phyloP scores from a whole-genome alignment of 495 filamentous ascomycete species.

The Podospora sp. region DNA sequence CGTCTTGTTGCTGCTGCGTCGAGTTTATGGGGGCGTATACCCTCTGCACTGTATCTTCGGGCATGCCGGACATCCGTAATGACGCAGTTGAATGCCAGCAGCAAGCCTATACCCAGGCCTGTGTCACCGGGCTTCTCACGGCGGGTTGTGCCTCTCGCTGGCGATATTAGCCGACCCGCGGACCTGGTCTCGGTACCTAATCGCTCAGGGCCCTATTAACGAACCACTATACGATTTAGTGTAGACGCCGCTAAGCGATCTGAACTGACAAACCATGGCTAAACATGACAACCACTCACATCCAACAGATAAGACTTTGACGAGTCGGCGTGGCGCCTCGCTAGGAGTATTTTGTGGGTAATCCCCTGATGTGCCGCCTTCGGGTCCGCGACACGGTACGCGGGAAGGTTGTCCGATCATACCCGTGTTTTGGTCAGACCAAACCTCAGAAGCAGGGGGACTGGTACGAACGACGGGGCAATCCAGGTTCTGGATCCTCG shows the following conservation, averaged over 20 bases:
- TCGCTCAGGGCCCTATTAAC: neutral
- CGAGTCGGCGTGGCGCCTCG: neutral
- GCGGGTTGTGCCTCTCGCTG: neutral
- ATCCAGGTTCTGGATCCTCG: neutral
- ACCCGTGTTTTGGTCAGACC: neutral
- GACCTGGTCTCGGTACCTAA: neutral
- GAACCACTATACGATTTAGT: neutral
- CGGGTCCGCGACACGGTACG: too few relatives aligned
- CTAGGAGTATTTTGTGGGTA: neutral
- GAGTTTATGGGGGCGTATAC: neutral
- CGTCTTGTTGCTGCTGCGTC: neutral
- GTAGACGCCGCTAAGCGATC: neutral
- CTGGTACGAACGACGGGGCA: neutral
- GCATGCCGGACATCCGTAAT: neutral
- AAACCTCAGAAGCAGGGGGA: neutral
- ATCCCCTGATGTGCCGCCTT: neutral
- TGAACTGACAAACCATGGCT: neutral
- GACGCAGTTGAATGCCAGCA: neutral
- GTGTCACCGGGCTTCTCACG: neutral
- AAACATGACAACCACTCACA: neutral
- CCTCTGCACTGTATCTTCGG: neutral
- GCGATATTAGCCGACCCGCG: neutral
- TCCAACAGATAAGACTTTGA: neutral
- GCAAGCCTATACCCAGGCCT: neutral
- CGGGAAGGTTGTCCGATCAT: neutral